A percentile compares a stretch with the other conserved stretches of the same genome.
These are phyloP conservation scores for Ascochyta lentis DNA, from an alignment of 2,329 filamentous ascomycete species.

Conservation along the genomic window DNA sequence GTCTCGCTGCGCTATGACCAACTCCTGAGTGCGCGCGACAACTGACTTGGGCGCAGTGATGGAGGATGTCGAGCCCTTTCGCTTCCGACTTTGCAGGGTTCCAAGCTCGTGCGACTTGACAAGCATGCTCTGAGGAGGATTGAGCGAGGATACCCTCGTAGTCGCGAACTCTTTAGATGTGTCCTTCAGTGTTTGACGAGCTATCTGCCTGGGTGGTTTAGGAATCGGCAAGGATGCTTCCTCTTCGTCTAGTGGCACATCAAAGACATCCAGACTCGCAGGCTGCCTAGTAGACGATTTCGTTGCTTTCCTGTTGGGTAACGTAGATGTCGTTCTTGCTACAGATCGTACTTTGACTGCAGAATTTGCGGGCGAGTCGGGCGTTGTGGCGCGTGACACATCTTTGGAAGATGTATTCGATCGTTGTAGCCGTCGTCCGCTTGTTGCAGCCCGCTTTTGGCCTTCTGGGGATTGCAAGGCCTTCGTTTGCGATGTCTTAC, in stretches of 20 bases:
- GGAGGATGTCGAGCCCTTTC: conserved; percentile 31
- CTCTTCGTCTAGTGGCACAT: conserved; percentile 38
- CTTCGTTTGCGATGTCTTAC: conserved; percentile 7
- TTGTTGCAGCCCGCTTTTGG: conserved; percentile 2
- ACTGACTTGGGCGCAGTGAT: conserved; percentile 17
- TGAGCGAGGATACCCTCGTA: background rate
- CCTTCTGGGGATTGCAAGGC: conserved; percentile 18
- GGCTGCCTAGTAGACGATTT: conserved; percentile 9
- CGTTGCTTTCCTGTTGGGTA: conserved; percentile 14
- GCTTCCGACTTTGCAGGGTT: conserved; percentile 41
- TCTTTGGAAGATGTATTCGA: conserved; percentile 20
- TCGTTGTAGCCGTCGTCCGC: conserved; percentile 4
- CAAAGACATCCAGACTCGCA: conserved; percentile 28
- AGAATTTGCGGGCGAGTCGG: conserved; percentile 4
- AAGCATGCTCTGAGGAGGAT: conserved; percentile 12
- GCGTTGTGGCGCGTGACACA: conserved; percentile 23
- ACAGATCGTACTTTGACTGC: background rate
- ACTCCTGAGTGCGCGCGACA: conserved; percentile 11
- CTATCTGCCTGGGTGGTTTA: conserved; percentile 13
- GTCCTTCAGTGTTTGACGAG: conserved; percentile 19
- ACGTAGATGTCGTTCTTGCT: background rate
- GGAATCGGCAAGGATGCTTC: conserved; percentile 26
- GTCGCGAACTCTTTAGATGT: conserved; percentile 18
- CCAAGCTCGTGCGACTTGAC: conserved; percentile 40
- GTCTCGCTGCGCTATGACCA: conserved; percentile 24